Conservation (phyloP, 2,329 filamentous ascomycete genomes). For the Emmonsia crescens region DNA sequence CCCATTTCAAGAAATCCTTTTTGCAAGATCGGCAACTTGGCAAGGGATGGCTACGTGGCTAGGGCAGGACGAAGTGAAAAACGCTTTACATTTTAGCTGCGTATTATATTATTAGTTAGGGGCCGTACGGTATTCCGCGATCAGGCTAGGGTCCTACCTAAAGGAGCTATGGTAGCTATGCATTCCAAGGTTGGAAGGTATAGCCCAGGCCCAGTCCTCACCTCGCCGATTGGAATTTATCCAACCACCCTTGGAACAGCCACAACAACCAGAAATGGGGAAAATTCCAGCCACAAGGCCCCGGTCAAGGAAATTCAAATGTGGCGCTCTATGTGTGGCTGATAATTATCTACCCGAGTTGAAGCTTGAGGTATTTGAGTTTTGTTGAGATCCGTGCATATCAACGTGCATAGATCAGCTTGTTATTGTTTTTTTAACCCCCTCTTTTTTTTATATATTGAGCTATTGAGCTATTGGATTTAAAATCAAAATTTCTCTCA, state of each 20-base stretch:
- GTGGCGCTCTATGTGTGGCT: not conserved
- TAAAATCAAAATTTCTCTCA: not conserved
- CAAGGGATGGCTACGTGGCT: not conserved
- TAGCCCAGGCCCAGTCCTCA: not conserved
- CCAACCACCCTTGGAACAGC: no score
- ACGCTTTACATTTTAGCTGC: not conserved
- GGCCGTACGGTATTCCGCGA: not conserved
- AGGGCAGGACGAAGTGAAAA: not conserved
- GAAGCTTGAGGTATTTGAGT: no score
- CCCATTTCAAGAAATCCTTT: no score
- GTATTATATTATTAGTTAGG: not conserved
- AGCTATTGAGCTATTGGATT: not conserved
- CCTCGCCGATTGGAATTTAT: not conserved
- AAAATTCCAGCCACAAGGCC: not conserved
- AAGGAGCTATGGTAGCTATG: no score
- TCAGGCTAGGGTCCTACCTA: not conserved
- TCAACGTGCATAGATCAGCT: not conserved
- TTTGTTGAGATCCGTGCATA: not conserved
- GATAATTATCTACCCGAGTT: not conserved
- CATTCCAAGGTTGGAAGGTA: no score
- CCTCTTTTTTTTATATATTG: not conserved
- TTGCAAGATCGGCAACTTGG: no score
- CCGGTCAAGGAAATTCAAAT: not conserved
- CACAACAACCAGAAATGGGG: not conserved
- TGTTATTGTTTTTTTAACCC: not conserved